phyloP scores from a whole-genome alignment of 202 grass and related monocot genomes.

The Miscanthus sacchariflorus region DNA sequence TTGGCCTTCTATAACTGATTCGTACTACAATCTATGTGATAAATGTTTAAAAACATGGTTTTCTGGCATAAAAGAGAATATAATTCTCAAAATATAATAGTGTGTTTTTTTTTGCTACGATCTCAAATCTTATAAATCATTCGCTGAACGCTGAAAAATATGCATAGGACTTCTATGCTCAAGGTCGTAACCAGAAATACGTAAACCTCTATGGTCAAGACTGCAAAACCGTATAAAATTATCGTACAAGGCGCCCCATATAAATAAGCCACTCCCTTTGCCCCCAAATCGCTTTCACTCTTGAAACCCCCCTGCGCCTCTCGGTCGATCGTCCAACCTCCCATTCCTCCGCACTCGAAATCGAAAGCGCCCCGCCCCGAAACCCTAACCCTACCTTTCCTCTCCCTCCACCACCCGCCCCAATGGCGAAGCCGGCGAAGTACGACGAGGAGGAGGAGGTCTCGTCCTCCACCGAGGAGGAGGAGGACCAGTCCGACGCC shows the following conservation, averaged over 20 bases:
- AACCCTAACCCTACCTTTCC: conserved; percentile 52
- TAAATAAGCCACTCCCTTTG: background rate
- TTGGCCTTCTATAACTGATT: no score
- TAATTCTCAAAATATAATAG: no score
- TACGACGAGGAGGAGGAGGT: conserved; percentile 71
- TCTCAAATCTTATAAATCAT: background rate
- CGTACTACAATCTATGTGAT: no score
- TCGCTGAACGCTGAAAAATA: background rate
- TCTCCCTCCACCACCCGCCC: conserved; percentile 5
- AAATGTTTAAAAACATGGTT: no score
- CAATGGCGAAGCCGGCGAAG: conserved; percentile 69
- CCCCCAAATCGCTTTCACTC: background rate
- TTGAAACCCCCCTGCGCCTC: conserved; percentile 29
- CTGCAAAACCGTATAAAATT: conserved; percentile 5
- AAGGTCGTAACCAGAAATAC: background rate
- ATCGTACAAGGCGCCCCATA: background rate
- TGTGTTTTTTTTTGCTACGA: no score
- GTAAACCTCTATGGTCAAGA: background rate
- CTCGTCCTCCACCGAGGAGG: conserved; percentile 62
- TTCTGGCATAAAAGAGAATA: no score
- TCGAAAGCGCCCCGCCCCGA: background rate
- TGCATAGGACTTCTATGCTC: background rate
- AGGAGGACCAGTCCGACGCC: conserved; percentile 55
- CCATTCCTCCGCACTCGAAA: conserved; percentile 28
- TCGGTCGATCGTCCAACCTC: background rate